A percentile compares a stretch with the other conserved stretches of the same genome.
These are phyloP conservation scores for Passiflora organensis DNA, from an alignment of 345 rosid species.

Conservation along the genomic window DNA sequence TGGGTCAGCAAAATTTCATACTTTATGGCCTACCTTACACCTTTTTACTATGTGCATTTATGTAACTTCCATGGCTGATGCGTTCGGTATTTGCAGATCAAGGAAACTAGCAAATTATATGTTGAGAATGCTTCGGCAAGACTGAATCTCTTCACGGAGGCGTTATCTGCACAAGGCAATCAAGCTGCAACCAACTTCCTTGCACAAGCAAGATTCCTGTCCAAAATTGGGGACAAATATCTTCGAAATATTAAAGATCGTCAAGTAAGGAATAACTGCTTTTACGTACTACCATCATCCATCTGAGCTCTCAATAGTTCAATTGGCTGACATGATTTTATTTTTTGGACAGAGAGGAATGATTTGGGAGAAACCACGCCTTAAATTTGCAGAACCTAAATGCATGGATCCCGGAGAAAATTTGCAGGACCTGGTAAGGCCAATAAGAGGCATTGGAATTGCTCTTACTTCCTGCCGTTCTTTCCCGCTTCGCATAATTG, in stretches of 20 bases:
- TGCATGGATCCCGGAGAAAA: constrained; percentile 24
- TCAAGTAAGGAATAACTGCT: constrained; percentile 30
- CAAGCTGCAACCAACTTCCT: constrained; percentile 39
- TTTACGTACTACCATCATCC: neutral
- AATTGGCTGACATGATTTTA: neutral
- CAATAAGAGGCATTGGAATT: constrained; percentile 53
- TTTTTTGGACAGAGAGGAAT: constrained; percentile 39
- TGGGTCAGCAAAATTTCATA: too few relatives aligned
- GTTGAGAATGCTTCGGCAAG: constrained; percentile 58
- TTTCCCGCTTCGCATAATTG: constrained; percentile 38
- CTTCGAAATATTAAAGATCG: constrained; percentile 35
- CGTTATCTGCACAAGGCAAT: constrained; percentile 44
- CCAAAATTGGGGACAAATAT: constrained; percentile 36
- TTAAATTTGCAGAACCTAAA: constrained; percentile 27
- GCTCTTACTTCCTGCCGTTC: constrained; percentile 43
- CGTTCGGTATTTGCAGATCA: constrained; percentile 30
- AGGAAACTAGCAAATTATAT: constrained; percentile 34
- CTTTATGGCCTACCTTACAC: too few relatives aligned
- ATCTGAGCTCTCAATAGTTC: neutral
- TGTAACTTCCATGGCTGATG: too few relatives aligned
- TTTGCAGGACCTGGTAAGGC: constrained; percentile 38
- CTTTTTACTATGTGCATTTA: too few relatives aligned
- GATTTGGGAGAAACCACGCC: constrained; percentile 56
- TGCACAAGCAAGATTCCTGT: constrained; percentile 29
- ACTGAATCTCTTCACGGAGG: constrained; percentile 44